Evolutionary conservation across 257 asterid species (phyloP), one percentile per base, ranked within the genome.

Genomic region (Parsonsia alboflavescens): DNA sequence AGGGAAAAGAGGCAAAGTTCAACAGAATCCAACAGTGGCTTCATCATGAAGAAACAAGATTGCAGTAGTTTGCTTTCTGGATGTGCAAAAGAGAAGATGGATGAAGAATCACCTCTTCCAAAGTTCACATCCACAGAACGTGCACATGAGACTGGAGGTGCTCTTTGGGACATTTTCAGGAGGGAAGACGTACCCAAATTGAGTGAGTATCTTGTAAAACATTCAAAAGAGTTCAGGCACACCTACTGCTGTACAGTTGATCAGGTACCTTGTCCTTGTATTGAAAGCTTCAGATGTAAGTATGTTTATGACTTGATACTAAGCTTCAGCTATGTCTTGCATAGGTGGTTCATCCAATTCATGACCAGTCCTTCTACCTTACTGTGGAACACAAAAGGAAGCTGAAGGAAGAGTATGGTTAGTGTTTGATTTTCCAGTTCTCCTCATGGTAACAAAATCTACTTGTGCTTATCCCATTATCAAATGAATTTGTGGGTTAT

Each of bases 101-200:
- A 42, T 30, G 58, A 24, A 49, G 58, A 62, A 22, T 49, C 30
- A 56, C 42, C 74, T 61, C 26, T 36, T 13, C 26, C 44, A 15
- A 52, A n/a, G 48, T 67, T 6, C n/a, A 10, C 58, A 41, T 78
- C 80, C 41, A 73, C 63, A 75, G 80, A 66, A 53, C 69, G 73
- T 45, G 63, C 85, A 68, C 80, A 81, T 33, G 79, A 64, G 48
- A 78, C 59, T 33, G 89, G 92, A 16, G 89, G 93, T 54, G 98
- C 98, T 46, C 86, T 94, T 67, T 94, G 98, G 97, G 97, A 94
- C 79, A 94, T 94, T 71, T 94, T 92, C 70, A 81, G 97, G 76
- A 86, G 98, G 80, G 97, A 92, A 85, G 98, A 94, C 50, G 91
- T 92, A 63, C 89, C 93, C n/a, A 88, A 89, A 68, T 57, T 94